phyloP scores from a whole-genome alignment of 306 rosid species.

The Prunus armeniaca region DNA sequence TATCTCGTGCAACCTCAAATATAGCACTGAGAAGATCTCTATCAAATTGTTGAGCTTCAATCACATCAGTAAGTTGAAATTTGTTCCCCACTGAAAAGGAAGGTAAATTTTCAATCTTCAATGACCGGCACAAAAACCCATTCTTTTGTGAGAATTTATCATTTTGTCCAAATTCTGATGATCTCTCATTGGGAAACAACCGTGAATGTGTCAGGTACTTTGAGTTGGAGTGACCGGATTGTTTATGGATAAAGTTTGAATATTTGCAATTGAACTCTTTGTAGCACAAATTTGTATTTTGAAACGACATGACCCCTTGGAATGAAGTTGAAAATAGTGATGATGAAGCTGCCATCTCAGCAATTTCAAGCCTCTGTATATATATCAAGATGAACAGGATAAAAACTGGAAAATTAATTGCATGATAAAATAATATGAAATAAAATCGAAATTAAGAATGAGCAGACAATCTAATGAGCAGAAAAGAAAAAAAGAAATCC shows the following conservation, averaged over 20 bases:
- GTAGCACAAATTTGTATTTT: slow-evolving; percentile 25
- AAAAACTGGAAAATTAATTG: neutral
- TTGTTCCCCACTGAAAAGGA: slow-evolving; percentile 50
- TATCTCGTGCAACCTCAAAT: slow-evolving; percentile 69
- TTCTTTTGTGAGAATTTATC: slow-evolving; percentile 19
- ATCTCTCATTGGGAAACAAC: slow-evolving; percentile 20
- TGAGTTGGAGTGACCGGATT: slow-evolving; percentile 11
- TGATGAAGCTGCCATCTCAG: slow-evolving; percentile 59
- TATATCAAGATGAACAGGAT: neutral
- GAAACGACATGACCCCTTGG: slow-evolving; percentile 36
- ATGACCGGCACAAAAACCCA: slow-evolving; percentile 32
- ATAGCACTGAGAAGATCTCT: slow-evolving; percentile 59
- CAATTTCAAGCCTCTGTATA: slow-evolving; percentile 7
- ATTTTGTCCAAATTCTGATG: slow-evolving; percentile 23
- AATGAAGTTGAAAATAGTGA: slow-evolving; percentile 41
- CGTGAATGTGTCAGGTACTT: slow-evolving; percentile 17
- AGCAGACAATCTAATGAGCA: too few relatives aligned
- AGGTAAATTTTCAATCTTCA: slow-evolving; percentile 43
- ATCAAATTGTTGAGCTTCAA: slow-evolving; percentile 86
- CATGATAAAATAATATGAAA: too few relatives aligned
- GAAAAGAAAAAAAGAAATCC: too few relatives aligned
- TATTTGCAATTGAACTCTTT: slow-evolving; percentile 21
- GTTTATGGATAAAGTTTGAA: slow-evolving; percentile 8
- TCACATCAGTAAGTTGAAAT: slow-evolving; percentile 73
- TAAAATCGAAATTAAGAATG: too few relatives aligned